phyloP scores from a whole-genome alignment of 2,329 filamentous ascomycete species.

The Cucurbitaria berberidis region DNA sequence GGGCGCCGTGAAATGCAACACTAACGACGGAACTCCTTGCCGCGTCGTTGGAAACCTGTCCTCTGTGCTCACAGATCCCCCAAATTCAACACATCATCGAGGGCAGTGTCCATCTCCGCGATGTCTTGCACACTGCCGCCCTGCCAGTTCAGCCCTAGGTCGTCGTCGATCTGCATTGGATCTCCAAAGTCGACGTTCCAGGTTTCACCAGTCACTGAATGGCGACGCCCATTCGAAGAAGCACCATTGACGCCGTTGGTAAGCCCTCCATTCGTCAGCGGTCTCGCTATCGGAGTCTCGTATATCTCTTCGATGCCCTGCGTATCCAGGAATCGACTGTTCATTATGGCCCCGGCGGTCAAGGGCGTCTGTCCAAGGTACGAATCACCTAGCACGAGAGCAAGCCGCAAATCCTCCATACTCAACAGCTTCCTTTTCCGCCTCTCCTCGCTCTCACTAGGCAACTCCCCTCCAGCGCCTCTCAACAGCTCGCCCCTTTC shows the following conservation, averaged over 20 bases:
- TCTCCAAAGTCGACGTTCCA: constrained; percentile 36
- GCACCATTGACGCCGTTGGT: constrained; percentile 10
- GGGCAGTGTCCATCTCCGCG: constrained; percentile 37
- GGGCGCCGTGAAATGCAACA: neutral
- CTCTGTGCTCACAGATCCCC: constrained; percentile 23
- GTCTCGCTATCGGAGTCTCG: constrained; percentile 2
- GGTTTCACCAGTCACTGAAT: constrained; percentile 7
- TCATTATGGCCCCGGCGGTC: constrained; percentile 71
- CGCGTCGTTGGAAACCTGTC: neutral
- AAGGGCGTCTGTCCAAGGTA: constrained; percentile 80
- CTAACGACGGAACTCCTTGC: too few relatives aligned
- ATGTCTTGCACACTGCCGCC: constrained; percentile 45
- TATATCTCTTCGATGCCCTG: constrained; percentile 38
- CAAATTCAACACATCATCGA: constrained; percentile 49
- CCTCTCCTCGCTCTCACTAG: constrained; percentile 79
- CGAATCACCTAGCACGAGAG: constrained; percentile 75
- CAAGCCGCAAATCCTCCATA: constrained; percentile 78
- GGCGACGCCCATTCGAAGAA: constrained; percentile 12
- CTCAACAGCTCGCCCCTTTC: constrained; percentile 75
- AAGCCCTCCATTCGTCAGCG: constrained; percentile 14
- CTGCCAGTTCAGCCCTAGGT: constrained; percentile 46
- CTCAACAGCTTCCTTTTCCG: constrained; percentile 73
- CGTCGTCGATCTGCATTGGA: constrained; percentile 39
- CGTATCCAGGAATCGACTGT: constrained; percentile 69
- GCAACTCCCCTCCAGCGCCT: constrained; percentile 78